phyloP scores from a whole-genome alignment of 2,329 filamentous ascomycete genomes.

The Aspergillus fijiensis region DNA sequence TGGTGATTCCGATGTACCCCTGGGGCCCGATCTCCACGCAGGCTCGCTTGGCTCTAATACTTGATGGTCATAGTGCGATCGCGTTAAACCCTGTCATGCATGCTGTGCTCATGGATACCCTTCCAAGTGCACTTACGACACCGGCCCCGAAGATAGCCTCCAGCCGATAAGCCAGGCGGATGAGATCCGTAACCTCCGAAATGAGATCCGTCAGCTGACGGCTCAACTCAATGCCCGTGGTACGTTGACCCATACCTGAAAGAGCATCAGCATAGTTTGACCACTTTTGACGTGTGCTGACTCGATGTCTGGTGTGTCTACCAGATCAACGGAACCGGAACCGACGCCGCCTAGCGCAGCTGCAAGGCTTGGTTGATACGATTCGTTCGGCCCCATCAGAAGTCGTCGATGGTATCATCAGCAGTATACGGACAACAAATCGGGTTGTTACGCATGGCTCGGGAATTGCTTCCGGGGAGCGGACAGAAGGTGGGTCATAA shows the following conservation, averaged over 20 bases:
- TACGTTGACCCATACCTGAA: constrained; percentile 13
- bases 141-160: constrained; percentile 32
- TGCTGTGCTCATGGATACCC: constrained; percentile 42
- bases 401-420: constrained; percentile 33
- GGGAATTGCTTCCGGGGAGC: constrained; percentile 25
- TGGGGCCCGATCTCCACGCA: neutral
- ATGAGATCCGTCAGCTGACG: constrained; percentile 35
- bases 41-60: constrained; percentile 7
- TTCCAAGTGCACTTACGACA: constrained; percentile 40
- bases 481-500: constrained; percentile 25
- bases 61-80: constrained; percentile 34
- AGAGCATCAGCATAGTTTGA: neutral
- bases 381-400: constrained; percentile 35
- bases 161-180: constrained; percentile 38
- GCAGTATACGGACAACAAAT: constrained; percentile 27
- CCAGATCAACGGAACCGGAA: constrained; percentile 19
- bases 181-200: constrained; percentile 37
- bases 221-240: constrained; percentile 28
- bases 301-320: neutral
- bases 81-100: constrained; percentile 40
- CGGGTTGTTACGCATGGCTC: constrained; percentile 21
- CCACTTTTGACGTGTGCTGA: neutral
- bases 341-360: constrained; percentile 29
- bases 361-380: constrained; percentile 35
- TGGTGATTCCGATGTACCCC: neutral